Evolutionary conservation across 768 basidiomycete genomes (phyloP).

Genomic region (Cystobasidium tubakii): DNA sequence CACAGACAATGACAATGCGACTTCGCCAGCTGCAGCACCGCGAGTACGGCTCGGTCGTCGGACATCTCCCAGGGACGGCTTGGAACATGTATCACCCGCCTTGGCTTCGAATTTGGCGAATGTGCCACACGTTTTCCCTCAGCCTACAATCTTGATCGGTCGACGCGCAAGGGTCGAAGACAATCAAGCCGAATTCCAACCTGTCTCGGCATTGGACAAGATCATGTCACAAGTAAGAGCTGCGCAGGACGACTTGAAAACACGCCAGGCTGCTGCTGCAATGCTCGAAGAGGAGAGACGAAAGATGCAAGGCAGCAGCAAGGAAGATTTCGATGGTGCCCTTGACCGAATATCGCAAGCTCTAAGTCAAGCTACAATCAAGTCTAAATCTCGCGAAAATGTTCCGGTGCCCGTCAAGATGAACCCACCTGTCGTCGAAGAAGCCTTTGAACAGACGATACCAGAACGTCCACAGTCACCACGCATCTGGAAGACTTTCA

Average conservation of each 20-base stretch:
- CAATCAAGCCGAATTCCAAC: not conserved
- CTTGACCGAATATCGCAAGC: conserved; percentile 1
- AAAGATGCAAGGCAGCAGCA: not conserved
- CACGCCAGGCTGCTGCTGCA: not conserved
- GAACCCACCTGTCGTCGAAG: not conserved
- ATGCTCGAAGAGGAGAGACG: not conserved
- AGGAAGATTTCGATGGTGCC: conserved; percentile 16
- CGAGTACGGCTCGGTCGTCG: conserved; percentile 14
- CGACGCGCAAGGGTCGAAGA: not conserved
- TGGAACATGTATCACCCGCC: not conserved
- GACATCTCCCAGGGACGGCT: not conserved
- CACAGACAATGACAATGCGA: not conserved
- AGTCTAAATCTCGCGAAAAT: not conserved
- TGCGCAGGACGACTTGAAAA: conserved; percentile 30
- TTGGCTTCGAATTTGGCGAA: not conserved
- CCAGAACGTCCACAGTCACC: conserved; percentile 10
- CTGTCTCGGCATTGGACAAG: conserved; percentile 14
- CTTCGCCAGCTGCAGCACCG: conserved; percentile 2
- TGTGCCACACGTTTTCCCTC: conserved; percentile 28
- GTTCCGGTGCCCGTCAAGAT: not conserved
- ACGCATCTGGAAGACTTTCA: conserved; percentile 24
- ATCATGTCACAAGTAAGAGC: conserved; percentile 24
- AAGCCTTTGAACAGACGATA: conserved; percentile 20
- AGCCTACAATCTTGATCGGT: conserved; percentile 23
- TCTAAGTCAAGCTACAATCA: conserved; percentile 8